Base-by-base conservation (phyloP, 2,329 filamentous ascomycete genomes). In the Fusarium chlamydosporum region DNA sequence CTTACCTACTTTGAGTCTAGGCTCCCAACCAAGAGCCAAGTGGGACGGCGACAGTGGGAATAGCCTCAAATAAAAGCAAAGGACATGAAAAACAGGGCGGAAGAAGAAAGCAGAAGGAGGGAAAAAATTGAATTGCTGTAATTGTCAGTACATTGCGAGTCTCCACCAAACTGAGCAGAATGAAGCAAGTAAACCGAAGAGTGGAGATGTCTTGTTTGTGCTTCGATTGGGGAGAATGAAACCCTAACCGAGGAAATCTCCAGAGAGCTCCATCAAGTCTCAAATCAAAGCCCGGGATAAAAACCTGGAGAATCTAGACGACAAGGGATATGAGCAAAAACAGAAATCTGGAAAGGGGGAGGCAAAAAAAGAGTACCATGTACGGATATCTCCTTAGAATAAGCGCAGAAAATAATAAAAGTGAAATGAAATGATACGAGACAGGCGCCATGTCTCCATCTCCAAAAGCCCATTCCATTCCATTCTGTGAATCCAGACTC, bases 181-280 rank as follows among this genome's bases (percentile, higher is more conserved):
- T 57, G 51, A 60, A 66, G 55, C 48, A 70, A 47, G 40, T 50
- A 61, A 65, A 46, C 50, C 65, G 55, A 52, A 48, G 60, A 62
- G 70, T 72, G 69, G 71, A 34, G 56, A 50, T 45, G 26, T n/a
- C 42, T 31, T 11, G 29, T 15, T 45, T 20, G 29, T 18, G 13
- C 18, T 12, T 18, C 40, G 16, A 45, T 29, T 61, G 20, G 37
- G 37, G 35, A 35, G 34, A n/a, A 50, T 26, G 35, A 45, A 51
- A 52, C 47, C 52, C 40, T 54, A 63, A 55, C 50, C 42, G 57
- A 73, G 61, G 46, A 61, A 50, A 60, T 47, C 59, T 65, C 52
- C 57, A 61, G 47, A 46, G 27, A 23, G 23, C 41, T 50, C 46
- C 33, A 50, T 23, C 23, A 23, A 23, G 23, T 23, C 23, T 23